Evolutionary conservation across 1,284 basidiomycete genomes (phyloP), one percentile per base, ranked within the genome.

Genomic region (Trametes versicolor): DNA sequence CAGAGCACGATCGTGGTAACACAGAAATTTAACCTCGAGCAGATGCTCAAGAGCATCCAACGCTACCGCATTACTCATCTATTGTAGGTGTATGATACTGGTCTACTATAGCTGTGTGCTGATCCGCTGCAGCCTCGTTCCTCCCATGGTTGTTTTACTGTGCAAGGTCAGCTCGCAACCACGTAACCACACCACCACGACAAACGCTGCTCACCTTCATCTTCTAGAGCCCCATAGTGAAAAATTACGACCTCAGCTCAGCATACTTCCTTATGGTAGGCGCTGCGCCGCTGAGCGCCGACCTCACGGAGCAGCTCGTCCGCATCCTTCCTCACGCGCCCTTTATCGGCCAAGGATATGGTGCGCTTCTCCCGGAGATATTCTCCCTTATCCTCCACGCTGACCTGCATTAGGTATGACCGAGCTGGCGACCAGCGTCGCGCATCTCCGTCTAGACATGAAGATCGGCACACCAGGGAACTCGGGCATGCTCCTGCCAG

Each of bases 231-330:
- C 85, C 89, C 25, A 82, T 81, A 15, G 81, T 85, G 21, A 85
- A 87, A 71, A 79, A 89, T 27, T 88, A 89, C 71, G 83, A 92
- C 68, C 78, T 94, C 23, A 81, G 79, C 37, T 77, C 81, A 48
- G 74, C 94, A 53, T 78, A 85, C 58, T 78, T 83, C 68, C 80
- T 86, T 64, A 83, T 90, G 77, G 80, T 79, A 36, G 88, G 90
- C 25, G 92, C 90, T 0, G 91, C 91, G 0, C 91, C 91, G 1
- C 76, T 93, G 1, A 86, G 90, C 3, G 77, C 82, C 21, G 90
- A 91, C 69, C 78, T 90, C 15, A 86, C 83, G 61, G 69, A 80
- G 23, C 81, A 85, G 68, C 75, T 91, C n/a, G 78, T 83, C 56
- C 74, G 79, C n/a, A 73, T 87, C 43, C 76, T 92, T 17, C 88